Base-by-base conservation (phyloP, 2,329 filamentous ascomycete species). In the Tolypocladium tundrense region DNA sequence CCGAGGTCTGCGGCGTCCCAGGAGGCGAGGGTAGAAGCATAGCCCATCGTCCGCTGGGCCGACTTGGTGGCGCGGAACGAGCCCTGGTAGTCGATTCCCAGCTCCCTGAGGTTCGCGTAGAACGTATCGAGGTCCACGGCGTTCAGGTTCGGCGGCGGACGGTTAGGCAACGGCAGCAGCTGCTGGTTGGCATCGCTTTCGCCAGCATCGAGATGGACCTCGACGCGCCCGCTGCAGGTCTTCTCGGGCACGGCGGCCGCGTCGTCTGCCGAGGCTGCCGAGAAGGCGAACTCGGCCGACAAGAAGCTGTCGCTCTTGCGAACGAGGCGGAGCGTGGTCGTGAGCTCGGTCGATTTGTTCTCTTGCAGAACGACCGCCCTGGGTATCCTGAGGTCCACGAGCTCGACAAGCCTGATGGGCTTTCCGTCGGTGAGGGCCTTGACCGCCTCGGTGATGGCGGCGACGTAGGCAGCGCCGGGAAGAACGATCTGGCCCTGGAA, bases 401-500 rank as follows among this genome's bases (percentile, higher is more conserved):
- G 31, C 48, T 51, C 48, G 31, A 51, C 48, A 10, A 35, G 11
- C 19, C 35, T 21, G 31, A 51, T 9, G 16, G 31, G 19, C 48
- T 51, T 19, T 35, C 48, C 48, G 10, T 21, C 31, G 5, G 48
- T 31, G 16, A 51, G 48, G n/a, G 21, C 31, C 31, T 51, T 51
- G 2, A 65, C 68, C 3, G 77, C 77, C 58, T 80, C 77, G 0
- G 76, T 65, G 1, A 72, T 75, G 65, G 78, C 75, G 19, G 69
- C 66, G 1, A 78, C 56, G 61, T 77, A 80, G 0, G 69, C 76
- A 0, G 77, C 72, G 1, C 65, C 73, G 0, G 79, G 79, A 55
- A 79, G 77, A 9, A 81, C 66, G 16, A 71, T 66, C 45, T 76
- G 65, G 24, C 76, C 79, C 61, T 84, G 80, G 62, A 85, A 76